These are phyloP conservation scores for Microsporum audouinii DNA, from an alignment of 2,329 filamentous ascomycete genomes.

Conservation along the genomic window DNA sequence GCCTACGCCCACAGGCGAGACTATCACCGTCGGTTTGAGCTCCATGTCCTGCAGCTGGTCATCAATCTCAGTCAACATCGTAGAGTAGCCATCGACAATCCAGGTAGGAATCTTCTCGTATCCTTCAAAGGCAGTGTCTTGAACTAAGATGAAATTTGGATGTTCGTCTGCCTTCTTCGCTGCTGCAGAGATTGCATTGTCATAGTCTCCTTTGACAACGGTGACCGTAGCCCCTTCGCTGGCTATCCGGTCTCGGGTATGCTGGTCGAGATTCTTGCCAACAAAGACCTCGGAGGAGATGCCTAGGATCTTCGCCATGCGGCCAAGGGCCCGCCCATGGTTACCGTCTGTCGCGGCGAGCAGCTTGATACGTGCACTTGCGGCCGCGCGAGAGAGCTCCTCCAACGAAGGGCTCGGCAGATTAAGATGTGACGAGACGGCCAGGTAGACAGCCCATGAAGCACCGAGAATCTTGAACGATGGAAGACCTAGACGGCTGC, in stretches of 20 bases:
- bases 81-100: constrained; percentile 68
- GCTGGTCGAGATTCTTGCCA: constrained; percentile 45
- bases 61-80: constrained; percentile 59
- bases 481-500: constrained; percentile 54
- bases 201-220: constrained; percentile 50
- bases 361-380: constrained; percentile 31
- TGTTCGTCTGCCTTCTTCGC: constrained; percentile 28
- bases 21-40: constrained; percentile 35
- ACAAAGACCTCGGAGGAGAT: constrained; percentile 52
- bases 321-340: constrained; percentile 60
- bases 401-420: constrained; percentile 37
- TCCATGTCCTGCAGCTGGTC: constrained; percentile 42
- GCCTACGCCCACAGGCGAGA: constrained; percentile 62
- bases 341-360: constrained; percentile 65
- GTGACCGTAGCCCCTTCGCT: constrained; percentile 52
- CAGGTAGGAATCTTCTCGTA: constrained; percentile 58
- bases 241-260: constrained; percentile 45
- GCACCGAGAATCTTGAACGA: constrained; percentile 74
- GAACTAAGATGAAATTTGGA: constrained; percentile 45
- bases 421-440: constrained; percentile 38
- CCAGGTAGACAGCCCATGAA: constrained; percentile 57
- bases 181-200: constrained; percentile 47
- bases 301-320: constrained; percentile 52
- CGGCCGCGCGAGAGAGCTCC: constrained; percentile 30
- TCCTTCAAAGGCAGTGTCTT: constrained; percentile 57